Evolutionary conservation across 164 flowering plant species (phyloP), one percentile per base, ranked within the genome.

Genomic region (Magnolia officinalis): DNA sequence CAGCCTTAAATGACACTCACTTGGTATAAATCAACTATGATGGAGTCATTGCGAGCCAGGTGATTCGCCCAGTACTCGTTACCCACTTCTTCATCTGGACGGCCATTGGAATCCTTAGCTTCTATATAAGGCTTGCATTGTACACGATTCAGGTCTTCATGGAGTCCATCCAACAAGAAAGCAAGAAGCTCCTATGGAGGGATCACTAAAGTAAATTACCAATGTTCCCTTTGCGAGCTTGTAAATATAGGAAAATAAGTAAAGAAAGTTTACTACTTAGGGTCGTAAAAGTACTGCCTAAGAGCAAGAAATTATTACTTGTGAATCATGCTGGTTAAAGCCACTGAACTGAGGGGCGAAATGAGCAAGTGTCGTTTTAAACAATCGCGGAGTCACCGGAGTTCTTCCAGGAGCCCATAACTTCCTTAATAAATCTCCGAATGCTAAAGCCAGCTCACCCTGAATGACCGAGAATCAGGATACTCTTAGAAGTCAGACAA

Each of bases 321-420:
- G 97, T 63, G 98, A 93, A 90, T 95, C 98, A 84, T 95, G 98
- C 79, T 95, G 98, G 76, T 90, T 91, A 78, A 81, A 92, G 49
- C 97, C 98, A 79, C 90, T 88, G 77, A 95, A 95, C 71, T 95
- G 97, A 72, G 97, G 97, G 50, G 97, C 93, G 81, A 95, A 95
- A 67, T 85, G 87, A 82, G 91, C 86, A 78, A 95, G 91, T 73
- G 87, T 90, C 50, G 88, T 84, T 82, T 95, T 95, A 75, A 95
- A 95, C 72, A 82, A 31, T 70, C 86, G 84, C 74, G 98, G 97
- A 67, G 91, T 80, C 77, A 95, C 88, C 50, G 90, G 83, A 73
- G 83, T 61, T 79, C 88, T 91, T 76, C 91, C 91, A 78, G 95
- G 92, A 75, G 89, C 86, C 98, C 98, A 93, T 79, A 95, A 79